A percentile compares a stretch with the other conserved stretches of the same genome.
Conservation (phyloP, 2,329 filamentous ascomycete genomes). For the Trichoderma polysporum region DNA sequence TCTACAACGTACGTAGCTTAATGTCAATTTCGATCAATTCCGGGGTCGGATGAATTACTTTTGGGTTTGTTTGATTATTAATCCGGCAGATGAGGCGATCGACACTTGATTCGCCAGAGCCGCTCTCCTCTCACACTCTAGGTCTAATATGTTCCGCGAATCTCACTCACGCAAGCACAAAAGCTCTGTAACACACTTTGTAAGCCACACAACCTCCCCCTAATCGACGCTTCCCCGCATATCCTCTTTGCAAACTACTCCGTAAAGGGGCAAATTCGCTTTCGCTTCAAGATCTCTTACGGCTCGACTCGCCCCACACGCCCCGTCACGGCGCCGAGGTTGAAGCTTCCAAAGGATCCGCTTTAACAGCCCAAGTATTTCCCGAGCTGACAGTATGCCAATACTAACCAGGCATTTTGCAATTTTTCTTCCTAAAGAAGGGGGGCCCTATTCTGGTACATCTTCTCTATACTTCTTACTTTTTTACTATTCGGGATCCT, state of each 20-base stretch:
- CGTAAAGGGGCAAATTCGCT: not conserved
- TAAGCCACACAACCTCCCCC: too few species aligned
- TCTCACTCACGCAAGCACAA: not conserved
- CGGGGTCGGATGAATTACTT: constrained; percentile 2
- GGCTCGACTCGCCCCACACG: not conserved
- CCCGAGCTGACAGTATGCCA: not conserved
- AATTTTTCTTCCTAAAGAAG: too few species aligned
- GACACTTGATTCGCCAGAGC: not conserved
- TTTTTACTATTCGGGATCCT: too few species aligned
- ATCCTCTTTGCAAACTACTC: not conserved
- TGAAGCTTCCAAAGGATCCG: not conserved
- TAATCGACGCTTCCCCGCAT: constrained; percentile 1
- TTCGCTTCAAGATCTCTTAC: not conserved
- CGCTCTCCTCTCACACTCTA: not conserved
- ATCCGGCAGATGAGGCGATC: not conserved
- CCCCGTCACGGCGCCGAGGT: constrained; percentile 3
- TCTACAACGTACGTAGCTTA: too few species aligned
- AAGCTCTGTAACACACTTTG: too few species aligned
- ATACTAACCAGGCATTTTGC: not conserved
- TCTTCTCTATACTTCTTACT: too few species aligned
- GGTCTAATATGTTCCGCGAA: not conserved
- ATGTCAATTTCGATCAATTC: too few species aligned
- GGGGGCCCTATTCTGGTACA: too few species aligned
- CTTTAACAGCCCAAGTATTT: not conserved
- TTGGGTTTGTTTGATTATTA: not conserved